These are phyloP conservation scores for Solanum habrochaites DNA, from an alignment of 257 asterid species.

Conservation along the genomic window DNA sequence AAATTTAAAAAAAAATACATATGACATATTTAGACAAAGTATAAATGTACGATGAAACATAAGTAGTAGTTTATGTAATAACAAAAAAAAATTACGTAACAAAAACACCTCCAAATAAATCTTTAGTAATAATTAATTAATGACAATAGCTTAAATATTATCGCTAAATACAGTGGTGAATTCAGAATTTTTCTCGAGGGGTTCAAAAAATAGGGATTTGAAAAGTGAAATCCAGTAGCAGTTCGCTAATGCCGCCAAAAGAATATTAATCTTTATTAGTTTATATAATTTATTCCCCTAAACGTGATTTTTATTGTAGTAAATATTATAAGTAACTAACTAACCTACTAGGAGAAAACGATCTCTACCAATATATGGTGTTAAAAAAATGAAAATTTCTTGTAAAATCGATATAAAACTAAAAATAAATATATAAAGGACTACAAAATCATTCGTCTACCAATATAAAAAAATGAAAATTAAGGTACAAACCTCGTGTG, in stretches of 20 bases:
- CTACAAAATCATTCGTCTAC: neutral
- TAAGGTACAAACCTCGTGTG: constrained; percentile 32
- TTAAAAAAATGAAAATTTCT: neutral
- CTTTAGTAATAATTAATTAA: too few relatives aligned
- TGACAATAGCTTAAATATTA: too few relatives aligned
- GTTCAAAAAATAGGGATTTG: too few relatives aligned
- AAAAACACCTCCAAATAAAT: too few relatives aligned
- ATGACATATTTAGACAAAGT: too few relatives aligned
- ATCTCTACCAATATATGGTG: neutral
- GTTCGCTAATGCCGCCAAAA: neutral
- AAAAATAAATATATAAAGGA: neutral
- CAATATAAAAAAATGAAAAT: neutral
- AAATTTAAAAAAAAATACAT: too few relatives aligned
- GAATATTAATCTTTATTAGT: neutral
- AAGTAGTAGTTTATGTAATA: neutral
- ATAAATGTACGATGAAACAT: neutral
- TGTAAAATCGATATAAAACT: neutral
- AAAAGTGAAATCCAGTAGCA: neutral
- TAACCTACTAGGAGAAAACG: neutral
- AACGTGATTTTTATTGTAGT: neutral
- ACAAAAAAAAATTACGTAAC: neutral
- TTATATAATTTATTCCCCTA: neutral
- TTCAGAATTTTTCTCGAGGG: too few relatives aligned
- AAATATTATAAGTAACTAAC: too few relatives aligned
- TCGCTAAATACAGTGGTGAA: too few relatives aligned